phyloP scores from a whole-genome alignment of 2,329 filamentous ascomycete species.

The Aspergillus sp. region DNA sequence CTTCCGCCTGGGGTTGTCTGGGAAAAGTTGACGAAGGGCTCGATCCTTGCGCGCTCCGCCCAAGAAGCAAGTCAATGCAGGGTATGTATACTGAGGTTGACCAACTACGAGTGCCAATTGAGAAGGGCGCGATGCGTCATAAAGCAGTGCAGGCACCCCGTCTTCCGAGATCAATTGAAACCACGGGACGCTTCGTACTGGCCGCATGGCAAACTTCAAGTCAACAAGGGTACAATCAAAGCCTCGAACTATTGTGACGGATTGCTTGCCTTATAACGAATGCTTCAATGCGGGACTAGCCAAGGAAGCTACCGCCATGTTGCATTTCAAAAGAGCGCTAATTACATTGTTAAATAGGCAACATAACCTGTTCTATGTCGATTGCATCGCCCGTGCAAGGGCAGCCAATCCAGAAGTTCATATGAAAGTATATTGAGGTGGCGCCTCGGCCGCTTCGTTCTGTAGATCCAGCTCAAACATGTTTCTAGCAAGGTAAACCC shows the following conservation, averaged over 20 bases:
- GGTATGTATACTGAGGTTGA: neutral
- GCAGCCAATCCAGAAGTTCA: neutral
- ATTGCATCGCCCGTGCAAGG: neutral
- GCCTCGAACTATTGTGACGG: neutral
- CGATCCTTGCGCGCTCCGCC: slow-evolving; percentile 1
- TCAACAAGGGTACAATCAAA: neutral
- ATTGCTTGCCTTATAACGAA: neutral
- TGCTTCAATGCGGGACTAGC: neutral
- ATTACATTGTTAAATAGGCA: neutral
- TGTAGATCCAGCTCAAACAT: neutral
- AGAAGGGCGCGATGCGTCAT: neutral
- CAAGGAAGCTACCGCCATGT: neutral
- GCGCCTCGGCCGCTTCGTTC: neutral
- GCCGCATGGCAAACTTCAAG: neutral
- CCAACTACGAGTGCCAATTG: neutral
- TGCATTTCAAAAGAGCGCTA: neutral
- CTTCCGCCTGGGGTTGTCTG: neutral
- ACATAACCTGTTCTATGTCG: neutral
- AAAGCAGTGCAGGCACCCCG: neutral
- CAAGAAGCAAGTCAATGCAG: neutral
- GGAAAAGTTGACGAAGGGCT: slow-evolving; percentile 1
- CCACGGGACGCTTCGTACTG: neutral
- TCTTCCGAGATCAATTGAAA: slow-evolving; percentile 3
- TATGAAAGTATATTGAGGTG: neutral
- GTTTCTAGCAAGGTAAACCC: neutral